phyloP scores from a whole-genome alignment of 2,329 filamentous ascomycete genomes.

The Zymoseptoria pseudotritici region DNA sequence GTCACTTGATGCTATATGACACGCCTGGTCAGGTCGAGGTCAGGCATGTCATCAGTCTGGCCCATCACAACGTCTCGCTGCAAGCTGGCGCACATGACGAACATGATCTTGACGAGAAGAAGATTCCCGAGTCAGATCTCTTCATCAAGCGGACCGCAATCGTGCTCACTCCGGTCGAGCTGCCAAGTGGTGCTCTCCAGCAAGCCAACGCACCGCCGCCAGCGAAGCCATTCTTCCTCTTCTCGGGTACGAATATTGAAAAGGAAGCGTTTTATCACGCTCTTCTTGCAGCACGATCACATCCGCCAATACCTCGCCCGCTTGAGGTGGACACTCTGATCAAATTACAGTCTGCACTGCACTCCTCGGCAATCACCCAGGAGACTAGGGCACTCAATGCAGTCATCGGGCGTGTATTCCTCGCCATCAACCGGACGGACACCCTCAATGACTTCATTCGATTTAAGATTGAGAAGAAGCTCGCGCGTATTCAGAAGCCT shows the following conservation, averaged over 20 bases:
- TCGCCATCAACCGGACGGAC: slow-evolving; percentile 77
- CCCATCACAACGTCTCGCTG: slow-evolving; percentile 77
- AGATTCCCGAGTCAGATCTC: slow-evolving; percentile 81
- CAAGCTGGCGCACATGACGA: slow-evolving; percentile 55
- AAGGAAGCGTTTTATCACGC: slow-evolving; percentile 99
- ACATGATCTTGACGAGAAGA: slow-evolving; percentile 44
- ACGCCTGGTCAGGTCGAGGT: slow-evolving; percentile 93
- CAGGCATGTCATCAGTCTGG: slow-evolving; percentile 86
- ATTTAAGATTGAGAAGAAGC: slow-evolving; percentile 90
- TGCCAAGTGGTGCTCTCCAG: slow-evolving; percentile 18
- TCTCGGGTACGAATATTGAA: slow-evolving; percentile 88
- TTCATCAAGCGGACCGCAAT: slow-evolving; percentile 69
- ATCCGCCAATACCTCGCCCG: slow-evolving; percentile 61
- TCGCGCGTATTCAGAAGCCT: slow-evolving; percentile 84
- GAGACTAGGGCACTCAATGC: slow-evolving; percentile 94
- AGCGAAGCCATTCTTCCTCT: slow-evolving; percentile 77
- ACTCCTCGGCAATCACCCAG: slow-evolving; percentile 73
- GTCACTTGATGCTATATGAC: slow-evolving; percentile 95
- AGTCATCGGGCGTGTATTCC: slow-evolving; percentile 76
- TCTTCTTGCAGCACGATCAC: slow-evolving; percentile 63
- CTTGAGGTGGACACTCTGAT: slow-evolving; percentile 86
- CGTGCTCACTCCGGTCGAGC: slow-evolving; percentile 23
- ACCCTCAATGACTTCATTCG: slow-evolving; percentile 73
- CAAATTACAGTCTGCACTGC: slow-evolving; percentile 77
- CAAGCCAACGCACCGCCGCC: slow-evolving; percentile 28